Base-by-base conservation (phyloP, 1,284 basidiomycete genomes). In the Earliella scabrosa region DNA sequence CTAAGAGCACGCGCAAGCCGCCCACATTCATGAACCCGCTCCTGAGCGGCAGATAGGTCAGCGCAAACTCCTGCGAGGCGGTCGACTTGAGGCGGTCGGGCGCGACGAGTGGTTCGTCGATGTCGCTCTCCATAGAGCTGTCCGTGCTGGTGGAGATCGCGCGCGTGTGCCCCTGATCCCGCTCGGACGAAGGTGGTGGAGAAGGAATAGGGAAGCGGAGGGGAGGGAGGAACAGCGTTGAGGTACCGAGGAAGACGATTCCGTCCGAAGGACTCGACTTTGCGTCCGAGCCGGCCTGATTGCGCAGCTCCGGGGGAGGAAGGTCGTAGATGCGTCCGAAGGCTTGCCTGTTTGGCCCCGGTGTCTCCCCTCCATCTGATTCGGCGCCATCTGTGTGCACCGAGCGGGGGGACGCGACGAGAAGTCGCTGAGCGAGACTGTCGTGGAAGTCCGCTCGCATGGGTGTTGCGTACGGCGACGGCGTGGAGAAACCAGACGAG, bases 1-100 rank as follows among this genome's bases (percentile, higher is more conserved):
- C 61, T 34, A 88, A 70, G 21, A 91, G 61, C 35, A 88, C 74
- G 20, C 88, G 79, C 50, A 92, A 66, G 3, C 88, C 87, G 16
- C 88, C 88, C 18, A 86, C 76, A 8, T 75, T 76, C 35, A 74
- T 70, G 64, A 88, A 87, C 0, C 90, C 89, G 7, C 72, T 75
- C 45, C 69, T 73, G 23, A 80, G 66, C 1, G 86, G 78, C 35
- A 89, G 51, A 56, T 82, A 91, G 9, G 79, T 74, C 45, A 90
- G 73, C 54, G 84, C 79, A 52, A 92, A 89, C 23, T 85, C 79
- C 59, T 82, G 80, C 14, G 69, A 68, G 2, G 53, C 63, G 21
- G 63, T 58, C 39, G 60, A 62, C 55, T 60, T 65, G 26, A 63
- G 53, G 10, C 61, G 35, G 39, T 62, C 54, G 10, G 53, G 60